Percentiles rank a stretch among this genome's conserved stretches.
Evolutionary conservation across 208 protist genomes (phyloP).

Genomic region (Kentomonas sorsogonicus): DNA sequence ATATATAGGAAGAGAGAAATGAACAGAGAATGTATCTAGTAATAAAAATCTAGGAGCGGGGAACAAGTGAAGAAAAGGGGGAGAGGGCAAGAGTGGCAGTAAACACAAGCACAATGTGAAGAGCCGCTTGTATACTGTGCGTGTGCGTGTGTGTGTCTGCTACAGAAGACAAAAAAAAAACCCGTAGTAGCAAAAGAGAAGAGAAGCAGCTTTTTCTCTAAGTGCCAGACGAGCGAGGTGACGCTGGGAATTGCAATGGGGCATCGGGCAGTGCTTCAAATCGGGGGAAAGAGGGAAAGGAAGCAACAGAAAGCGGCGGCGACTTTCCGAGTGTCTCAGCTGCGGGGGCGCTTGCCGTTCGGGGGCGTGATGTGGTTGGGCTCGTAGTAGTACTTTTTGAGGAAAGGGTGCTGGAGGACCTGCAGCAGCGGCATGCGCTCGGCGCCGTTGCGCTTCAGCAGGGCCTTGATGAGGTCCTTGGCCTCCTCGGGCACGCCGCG

Average conservation of each 20-base stretch:
- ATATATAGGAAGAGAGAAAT: conserved; percentile 10
- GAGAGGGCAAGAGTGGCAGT: background rate
- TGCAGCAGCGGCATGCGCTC: conserved; percentile 76
- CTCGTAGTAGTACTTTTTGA: conserved; percentile 88
- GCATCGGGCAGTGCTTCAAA: too few species aligned
- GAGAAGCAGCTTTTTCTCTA: conserved; percentile 10
- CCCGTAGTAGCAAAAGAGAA: conserved; percentile 1
- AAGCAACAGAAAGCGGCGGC: background rate
- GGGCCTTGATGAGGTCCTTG: conserved; percentile 80
- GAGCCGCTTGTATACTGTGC: too few species aligned
- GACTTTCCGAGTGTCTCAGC: conserved; percentile 3
- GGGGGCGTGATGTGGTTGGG: conserved; percentile 79
- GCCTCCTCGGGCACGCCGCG: conserved; percentile 84
- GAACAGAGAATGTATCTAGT: conserved; percentile 14
- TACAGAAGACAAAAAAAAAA: conserved; percentile 15
- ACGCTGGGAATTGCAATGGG: background rate
- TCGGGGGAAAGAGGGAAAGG: background rate
- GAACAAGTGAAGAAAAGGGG: conserved; percentile 3
- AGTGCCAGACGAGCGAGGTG: background rate
- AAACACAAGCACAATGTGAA: too few species aligned
- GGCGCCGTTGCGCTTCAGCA: conserved; percentile 64
- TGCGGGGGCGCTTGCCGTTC: conserved; percentile 61
- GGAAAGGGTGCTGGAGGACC: conserved; percentile 80
- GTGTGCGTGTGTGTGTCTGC: too few species aligned
- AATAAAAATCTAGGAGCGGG: conserved; percentile 7